These are phyloP conservation scores for Clitoria ternatea DNA, from an alignment of 306 rosid genomes.

Conservation along the genomic window DNA sequence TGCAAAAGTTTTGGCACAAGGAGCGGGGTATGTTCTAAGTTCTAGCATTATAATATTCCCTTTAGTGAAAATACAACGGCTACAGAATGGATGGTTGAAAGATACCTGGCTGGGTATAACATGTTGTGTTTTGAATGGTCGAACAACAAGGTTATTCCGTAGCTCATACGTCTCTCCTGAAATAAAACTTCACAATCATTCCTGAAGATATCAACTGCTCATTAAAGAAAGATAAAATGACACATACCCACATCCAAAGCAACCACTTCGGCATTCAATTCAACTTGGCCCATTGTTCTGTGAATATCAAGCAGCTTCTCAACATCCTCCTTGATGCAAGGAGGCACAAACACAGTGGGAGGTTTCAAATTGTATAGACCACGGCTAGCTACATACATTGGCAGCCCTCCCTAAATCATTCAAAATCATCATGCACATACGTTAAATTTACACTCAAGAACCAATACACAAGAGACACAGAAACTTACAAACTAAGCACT, in stretches of 20 bases:
- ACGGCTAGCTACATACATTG: conserved; percentile 92
- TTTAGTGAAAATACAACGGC: background rate
- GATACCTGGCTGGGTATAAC: conserved; percentile 93
- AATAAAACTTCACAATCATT: conserved; percentile 32
- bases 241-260: conserved; percentile 84
- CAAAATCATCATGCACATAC: conserved; percentile 4
- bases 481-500: background rate
- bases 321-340: conserved; percentile 83
- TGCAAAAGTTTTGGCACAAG: background rate
- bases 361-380: conserved; percentile 83
- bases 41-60: background rate
- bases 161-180: conserved; percentile 94
- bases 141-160: conserved; percentile 84
- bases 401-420: conserved; percentile 81
- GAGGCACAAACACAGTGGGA: conserved; percentile 90
- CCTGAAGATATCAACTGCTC: background rate
- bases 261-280: conserved; percentile 72
- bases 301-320: conserved; percentile 84
- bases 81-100: background rate
- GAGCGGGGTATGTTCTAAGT: background rate
- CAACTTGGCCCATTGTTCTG: conserved; percentile 80
- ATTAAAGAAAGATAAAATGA: conserved; percentile 18
- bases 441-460: background rate
- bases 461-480: background rate
- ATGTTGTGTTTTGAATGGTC: conserved; percentile 90